Conservation (phyloP, 208 protist species). For the Leishmania tropica region DNA sequence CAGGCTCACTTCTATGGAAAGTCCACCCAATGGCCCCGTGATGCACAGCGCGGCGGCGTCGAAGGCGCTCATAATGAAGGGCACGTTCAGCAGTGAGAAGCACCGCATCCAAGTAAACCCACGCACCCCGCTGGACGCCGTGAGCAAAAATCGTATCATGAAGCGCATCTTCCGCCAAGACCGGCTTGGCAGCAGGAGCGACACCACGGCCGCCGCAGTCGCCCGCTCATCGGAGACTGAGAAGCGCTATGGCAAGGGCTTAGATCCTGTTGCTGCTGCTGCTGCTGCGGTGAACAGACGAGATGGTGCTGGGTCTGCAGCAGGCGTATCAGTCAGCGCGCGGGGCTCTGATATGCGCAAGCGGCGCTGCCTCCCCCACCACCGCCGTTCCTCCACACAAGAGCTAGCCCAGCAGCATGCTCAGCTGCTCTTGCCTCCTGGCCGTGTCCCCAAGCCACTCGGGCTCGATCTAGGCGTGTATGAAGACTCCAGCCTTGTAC, state of each 20-base stretch:
- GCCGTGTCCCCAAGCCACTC: conserved; percentile 12
- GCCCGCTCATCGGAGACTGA: background rate
- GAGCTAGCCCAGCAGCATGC: conserved; percentile 1
- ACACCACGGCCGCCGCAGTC: background rate
- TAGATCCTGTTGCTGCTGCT: background rate
- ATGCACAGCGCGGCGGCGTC: background rate
- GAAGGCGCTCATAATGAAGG: conserved; percentile 7
- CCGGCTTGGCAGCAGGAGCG: conserved; percentile 1
- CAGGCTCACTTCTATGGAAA: background rate
- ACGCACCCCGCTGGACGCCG: conserved; percentile 25
- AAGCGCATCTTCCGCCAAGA: conserved; percentile 28
- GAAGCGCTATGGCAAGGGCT: background rate
- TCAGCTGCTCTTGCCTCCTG: background rate
- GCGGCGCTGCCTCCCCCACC: background rate
- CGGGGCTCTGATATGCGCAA: background rate
- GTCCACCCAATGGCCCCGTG: background rate
- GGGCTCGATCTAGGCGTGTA: conserved; percentile 25
- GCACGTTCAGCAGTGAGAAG: conserved; percentile 21
- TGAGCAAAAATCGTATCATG: conserved; percentile 34
- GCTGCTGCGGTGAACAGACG: background rate
- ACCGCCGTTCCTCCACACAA: background rate
- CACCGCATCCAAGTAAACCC: conserved; percentile 29
- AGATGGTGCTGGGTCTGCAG: background rate
- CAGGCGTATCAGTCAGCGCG: background rate
- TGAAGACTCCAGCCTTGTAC: conserved; percentile 27